Evolutionary conservation across 345 rosid genomes (phyloP), one percentile per base, ranked within the genome.

Genomic region (Pistacia atlantica): DNA sequence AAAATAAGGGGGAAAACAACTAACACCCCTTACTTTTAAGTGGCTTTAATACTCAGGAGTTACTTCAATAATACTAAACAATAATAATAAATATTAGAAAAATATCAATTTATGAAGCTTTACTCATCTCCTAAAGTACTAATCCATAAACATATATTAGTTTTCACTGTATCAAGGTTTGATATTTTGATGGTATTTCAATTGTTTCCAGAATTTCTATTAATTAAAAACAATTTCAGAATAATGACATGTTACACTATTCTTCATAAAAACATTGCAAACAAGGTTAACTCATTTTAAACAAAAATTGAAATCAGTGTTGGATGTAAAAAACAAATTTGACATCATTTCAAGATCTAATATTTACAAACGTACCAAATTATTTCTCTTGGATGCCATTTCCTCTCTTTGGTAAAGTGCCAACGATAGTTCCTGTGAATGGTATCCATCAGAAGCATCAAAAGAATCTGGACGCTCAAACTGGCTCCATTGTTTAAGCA

Each of bases 391-490:
- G 69, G 87, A 81, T 71, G 86, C 83, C 89, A 80, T 84, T 80
- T 83, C 93, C 81, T 89, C 97, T 83, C 86, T 89, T 56, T 80
- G 92, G 83, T 87, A 89, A 75, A 84, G 84, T 77, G 92, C 93
- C 85, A 84, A 56, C 18, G 97, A 92, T 61, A 93, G 83, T 78
- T 95, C 97, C 80, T 92, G 98, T 0, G 98, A 93, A 81, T 90
- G 97, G 81, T 92, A 96, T 76, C 86, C 97, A 55, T 91, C 95
- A 55, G 95, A 92, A 58, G 95, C 86, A 80, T 93, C 95, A 85
- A 91, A 93, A 3, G 97, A 92, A 85, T 93, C 93, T 67, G 90
- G 97, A 74, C 84, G 96, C 73, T 93, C 97, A 61, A 93, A 84
- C 66, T 89, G 92, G 77, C 89, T 84, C 97, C 98, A 90, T 67